Evolutionary conservation across 345 rosid genomes (phyloP).

Genomic region (Aegle marmelos): DNA sequence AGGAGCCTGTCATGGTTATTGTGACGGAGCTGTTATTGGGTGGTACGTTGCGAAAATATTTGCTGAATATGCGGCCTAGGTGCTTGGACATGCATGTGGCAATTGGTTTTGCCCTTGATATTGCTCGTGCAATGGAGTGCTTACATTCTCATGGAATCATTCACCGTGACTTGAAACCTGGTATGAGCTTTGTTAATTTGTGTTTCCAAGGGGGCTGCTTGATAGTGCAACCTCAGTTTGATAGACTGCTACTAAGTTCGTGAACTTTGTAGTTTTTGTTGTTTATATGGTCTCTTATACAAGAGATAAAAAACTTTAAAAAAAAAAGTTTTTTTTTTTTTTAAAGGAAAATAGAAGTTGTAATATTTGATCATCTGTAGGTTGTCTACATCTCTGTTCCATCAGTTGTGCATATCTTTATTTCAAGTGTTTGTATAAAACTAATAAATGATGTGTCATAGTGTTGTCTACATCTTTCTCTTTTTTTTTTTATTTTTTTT

Average conservation of each 20-base stretch:
- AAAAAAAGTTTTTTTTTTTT: too few relatives aligned
- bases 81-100: conserved; percentile 68
- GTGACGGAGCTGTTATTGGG: conserved; percentile 89
- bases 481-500: not conserved
- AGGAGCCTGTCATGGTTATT: conserved; percentile 92
- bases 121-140: conserved; percentile 99
- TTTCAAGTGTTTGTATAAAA: not conserved
- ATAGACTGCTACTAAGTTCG: not conserved
- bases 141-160: conserved; percentile 94
- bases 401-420: not conserved
- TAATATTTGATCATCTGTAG: not conserved
- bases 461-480: not conserved
- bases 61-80: conserved; percentile 64
- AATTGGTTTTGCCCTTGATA: conserved; percentile 84
- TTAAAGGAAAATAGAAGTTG: not conserved
- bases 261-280: not conserved
- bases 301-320: not conserved
- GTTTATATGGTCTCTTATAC: not conserved
- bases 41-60: conserved; percentile 83
- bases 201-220: not conserved
- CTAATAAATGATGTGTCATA: not conserved
- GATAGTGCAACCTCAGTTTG: not conserved
- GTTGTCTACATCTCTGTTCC: not conserved
- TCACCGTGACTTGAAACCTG: conserved; percentile 97
- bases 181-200: conserved; percentile 31